A percentile compares a stretch with the other conserved stretches of the same genome.
Evolutionary conservation across 352 stramenopile genomes (phyloP).

Genomic region (Phytopythium kandeliae): DNA sequence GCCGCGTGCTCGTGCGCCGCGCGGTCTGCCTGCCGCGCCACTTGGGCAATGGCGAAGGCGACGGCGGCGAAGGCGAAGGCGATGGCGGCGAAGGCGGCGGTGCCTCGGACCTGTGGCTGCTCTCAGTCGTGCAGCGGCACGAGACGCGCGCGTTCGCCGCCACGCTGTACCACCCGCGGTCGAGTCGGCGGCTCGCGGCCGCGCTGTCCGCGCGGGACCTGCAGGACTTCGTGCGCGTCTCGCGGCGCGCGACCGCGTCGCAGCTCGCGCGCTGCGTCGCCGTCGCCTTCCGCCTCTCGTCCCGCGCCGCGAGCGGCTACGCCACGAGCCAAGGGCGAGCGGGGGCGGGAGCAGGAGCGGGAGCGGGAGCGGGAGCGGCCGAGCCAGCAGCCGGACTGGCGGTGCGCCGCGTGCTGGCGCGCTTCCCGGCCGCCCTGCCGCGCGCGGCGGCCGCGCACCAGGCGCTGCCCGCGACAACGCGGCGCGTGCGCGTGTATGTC

Average conservation of each 20-base stretch:
- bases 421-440: slow-evolving; percentile 41
- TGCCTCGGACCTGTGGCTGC: neutral
- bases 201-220: neutral
- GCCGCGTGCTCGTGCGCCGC: slow-evolving; percentile 23
- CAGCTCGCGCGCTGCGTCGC: neutral
- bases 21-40: slow-evolving; percentile 11
- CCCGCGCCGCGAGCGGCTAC: neutral
- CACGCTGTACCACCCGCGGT: slow-evolving; percentile 1
- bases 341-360: neutral
- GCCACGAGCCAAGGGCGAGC: too few relatives aligned
- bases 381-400: neutral
- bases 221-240: slow-evolving; percentile 1
- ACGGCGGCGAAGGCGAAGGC: neutral
- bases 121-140: slow-evolving; percentile 5
- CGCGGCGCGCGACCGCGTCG: neutral
- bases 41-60: neutral
- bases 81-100: neutral
- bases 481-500: slow-evolving; percentile 39
- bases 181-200: neutral
- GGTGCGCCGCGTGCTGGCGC: slow-evolving; percentile 20
- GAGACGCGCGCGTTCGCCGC: neutral
- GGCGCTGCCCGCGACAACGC: slow-evolving; percentile 18
- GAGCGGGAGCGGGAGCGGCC: neutral
- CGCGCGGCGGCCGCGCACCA: slow-evolving; percentile 33
- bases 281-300: neutral